Base-by-base conservation (phyloP, 2,329 filamentous ascomycete genomes). In the Beauveria asiatica region DNA sequence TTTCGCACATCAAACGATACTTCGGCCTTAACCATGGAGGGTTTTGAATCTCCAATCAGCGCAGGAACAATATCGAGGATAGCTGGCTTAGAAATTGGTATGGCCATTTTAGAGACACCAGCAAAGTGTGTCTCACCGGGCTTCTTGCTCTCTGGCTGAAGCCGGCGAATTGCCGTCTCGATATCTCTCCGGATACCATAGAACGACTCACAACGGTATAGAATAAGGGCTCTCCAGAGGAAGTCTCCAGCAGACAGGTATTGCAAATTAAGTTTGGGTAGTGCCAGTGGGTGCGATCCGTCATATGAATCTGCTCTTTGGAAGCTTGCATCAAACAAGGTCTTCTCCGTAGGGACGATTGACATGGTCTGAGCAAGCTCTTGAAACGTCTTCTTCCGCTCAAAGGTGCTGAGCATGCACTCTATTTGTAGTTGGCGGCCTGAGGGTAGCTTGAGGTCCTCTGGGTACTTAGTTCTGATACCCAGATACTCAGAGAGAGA, bases 231-330 rank as follows among this genome's bases (percentile, higher is more conserved):
- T 63, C 95, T 84, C 92, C 92, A 99, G n/a, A 99, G 76, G 67
- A 99, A 99, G 72, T 99, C 94, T 3, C 92, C 92, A 55, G 96
- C 85, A 3, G 92, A 96, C 16, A 99, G 80, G 73, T 99, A 99
- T 70, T 99, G 94, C 30, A 99, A 78, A 67, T 97, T 99, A 50
- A 97, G 76, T 71, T 99, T 99, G 3, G 94, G 94, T 48, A 99
- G 85, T 3, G 94, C 90, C 61, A 99, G 79, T 5, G 94, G 92
- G 52, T 84, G 84, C 25, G 90, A 92, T 27, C 92, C 92, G 71
- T 96, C 88, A 67, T 97, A 97, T 8, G 80, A 81, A 67, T 97
- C 92, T 60, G 93, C 93, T 61, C 91, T 84, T 60, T 92, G 74
- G 57, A 96, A 82, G 27, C 85, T 84, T 55, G 80, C 80, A 62